Percentiles rank a stretch among this genome's conserved stretches.
phyloP scores from a whole-genome alignment of 257 asterid species.

The Nicotiana paniculata region DNA sequence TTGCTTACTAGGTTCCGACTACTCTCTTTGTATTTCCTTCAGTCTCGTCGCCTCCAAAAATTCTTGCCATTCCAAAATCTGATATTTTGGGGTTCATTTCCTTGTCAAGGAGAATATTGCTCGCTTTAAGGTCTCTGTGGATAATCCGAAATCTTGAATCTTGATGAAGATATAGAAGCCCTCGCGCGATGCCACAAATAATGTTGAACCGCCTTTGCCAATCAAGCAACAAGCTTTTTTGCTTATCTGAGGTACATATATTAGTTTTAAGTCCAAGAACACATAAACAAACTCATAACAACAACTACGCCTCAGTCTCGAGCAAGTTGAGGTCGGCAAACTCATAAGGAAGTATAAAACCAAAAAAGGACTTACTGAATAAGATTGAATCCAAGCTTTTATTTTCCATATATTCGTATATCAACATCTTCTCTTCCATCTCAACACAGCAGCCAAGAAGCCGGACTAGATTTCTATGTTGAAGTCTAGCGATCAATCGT shows the following conservation, averaged over 20 bases:
- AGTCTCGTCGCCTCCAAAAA: slow-evolving; percentile 36
- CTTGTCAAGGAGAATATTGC: slow-evolving; percentile 42
- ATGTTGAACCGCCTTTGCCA: slow-evolving; percentile 36
- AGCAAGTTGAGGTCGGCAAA: no score
- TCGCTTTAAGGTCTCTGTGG: slow-evolving; percentile 46
- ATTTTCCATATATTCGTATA: slow-evolving; percentile 38
- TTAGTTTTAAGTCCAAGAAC: neutral
- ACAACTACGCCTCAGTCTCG: no score
- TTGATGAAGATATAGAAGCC: slow-evolving; percentile 43
- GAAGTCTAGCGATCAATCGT: slow-evolving; percentile 34
- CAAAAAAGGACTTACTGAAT: slow-evolving; percentile 24
- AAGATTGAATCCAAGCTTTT: slow-evolving; percentile 36
- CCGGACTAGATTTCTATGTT: slow-evolving; percentile 41
- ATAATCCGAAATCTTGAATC: slow-evolving; percentile 43
- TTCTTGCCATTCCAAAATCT: slow-evolving; percentile 49
- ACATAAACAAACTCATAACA: neutral
- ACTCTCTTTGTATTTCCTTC: slow-evolving; percentile 42
- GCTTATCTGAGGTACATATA: slow-evolving; percentile 12
- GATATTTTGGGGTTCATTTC: slow-evolving; percentile 52
- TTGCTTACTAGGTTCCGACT: slow-evolving; percentile 41
- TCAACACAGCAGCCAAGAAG: slow-evolving; percentile 36
- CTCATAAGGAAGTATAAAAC: neutral
- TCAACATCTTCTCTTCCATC: slow-evolving; percentile 33
- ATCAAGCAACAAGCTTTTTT: slow-evolving; percentile 20
- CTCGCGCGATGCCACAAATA: slow-evolving; percentile 41